Evolutionary conservation across 176 grass and related monocot species (phyloP), one percentile per base, ranked within the genome.

Genomic region (Zizania latifolia): DNA sequence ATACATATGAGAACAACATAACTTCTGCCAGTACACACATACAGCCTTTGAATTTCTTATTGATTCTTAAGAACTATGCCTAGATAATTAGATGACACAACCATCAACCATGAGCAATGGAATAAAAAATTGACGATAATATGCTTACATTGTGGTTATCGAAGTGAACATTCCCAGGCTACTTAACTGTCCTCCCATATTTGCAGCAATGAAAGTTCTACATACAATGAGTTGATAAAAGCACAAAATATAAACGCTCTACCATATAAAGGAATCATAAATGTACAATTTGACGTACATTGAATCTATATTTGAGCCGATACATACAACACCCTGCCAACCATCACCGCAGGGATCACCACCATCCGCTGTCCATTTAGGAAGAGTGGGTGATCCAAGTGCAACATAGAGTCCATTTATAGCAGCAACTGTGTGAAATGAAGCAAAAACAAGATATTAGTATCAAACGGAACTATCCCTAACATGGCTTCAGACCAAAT

Each of bases 291-390:
- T 72, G 76, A 33, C 84, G 1, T 89, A 98, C 94, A 98, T 98
- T 76, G 91, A 38, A 34, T 85, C 84, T 76, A 98, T 94, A 72
- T 62, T 87, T 61, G 91, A 81, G 77, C 83, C 80, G 12, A 84
- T 82, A 72, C 94, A 98, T 58, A 74, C 75, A 64, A 98, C 84
- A 5, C 94, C 94, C 86, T 98, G 91, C 94, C 94, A 98, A 46
- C 32, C 19, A 32, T 98, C 91, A 66, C 68, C 82, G 22, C 94
- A 98, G 78, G 94, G 94, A 76, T 94, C 94, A 88, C 94, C 94
- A 76, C 62, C 94, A 82, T 60, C 76, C 30, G 77, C 58, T 48
- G 55, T 82, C 94, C 94, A 98, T 83, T 86, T 89, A 64, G 94
- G 82, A 62, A 98, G 81, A 78, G 65, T 69, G 22, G 94, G 94